Conservation (phyloP, 2,329 filamentous ascomycete species). For the Exophiala dermatitidis region DNA sequence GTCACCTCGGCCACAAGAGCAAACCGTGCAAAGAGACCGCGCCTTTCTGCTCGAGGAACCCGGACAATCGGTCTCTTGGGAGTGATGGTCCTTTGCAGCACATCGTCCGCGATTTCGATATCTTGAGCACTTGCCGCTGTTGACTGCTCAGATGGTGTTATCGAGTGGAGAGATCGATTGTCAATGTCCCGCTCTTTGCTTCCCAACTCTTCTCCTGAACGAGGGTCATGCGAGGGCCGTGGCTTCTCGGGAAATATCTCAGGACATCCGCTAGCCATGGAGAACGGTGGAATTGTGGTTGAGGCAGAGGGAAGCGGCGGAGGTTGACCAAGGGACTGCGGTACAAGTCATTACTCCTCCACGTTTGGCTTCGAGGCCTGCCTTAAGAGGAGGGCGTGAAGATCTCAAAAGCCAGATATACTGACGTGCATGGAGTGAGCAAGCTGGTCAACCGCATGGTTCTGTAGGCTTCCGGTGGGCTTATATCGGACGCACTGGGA, state of each 20-base stretch:
- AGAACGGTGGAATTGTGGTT: not conserved
- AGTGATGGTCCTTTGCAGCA: constrained; percentile 27
- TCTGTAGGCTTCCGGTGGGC: not conserved
- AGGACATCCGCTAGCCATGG: constrained; percentile 8
- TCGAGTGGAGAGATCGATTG: constrained; percentile 7
- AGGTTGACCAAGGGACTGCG: constrained; percentile 3
- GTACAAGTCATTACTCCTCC: constrained; percentile 12
- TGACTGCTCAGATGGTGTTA: constrained; percentile 6
- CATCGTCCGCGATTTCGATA: constrained; percentile 16
- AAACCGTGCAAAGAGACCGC: constrained; percentile 66
- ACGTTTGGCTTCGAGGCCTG: not conserved
- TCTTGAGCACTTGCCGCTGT: constrained; percentile 16
- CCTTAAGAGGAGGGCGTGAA: not conserved
- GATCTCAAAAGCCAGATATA: not conserved
- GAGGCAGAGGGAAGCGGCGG: not conserved
- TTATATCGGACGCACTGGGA: constrained; percentile 2
- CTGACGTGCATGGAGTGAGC: not conserved
- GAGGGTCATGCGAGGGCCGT: constrained; percentile 3
- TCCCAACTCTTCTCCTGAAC: constrained; percentile 1
- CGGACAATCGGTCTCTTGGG: constrained; percentile 36
- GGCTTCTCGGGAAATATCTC: constrained; percentile 10
- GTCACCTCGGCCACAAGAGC: constrained; percentile 72
- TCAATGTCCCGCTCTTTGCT: constrained; percentile 10
- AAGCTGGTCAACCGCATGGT: constrained; percentile 12
- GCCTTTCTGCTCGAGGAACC: constrained; percentile 50